Evolutionary conservation across 140 eudicot genomes (phyloP), one percentile per base, ranked within the genome.

Genomic region (Bidens hawaiensis): DNA sequence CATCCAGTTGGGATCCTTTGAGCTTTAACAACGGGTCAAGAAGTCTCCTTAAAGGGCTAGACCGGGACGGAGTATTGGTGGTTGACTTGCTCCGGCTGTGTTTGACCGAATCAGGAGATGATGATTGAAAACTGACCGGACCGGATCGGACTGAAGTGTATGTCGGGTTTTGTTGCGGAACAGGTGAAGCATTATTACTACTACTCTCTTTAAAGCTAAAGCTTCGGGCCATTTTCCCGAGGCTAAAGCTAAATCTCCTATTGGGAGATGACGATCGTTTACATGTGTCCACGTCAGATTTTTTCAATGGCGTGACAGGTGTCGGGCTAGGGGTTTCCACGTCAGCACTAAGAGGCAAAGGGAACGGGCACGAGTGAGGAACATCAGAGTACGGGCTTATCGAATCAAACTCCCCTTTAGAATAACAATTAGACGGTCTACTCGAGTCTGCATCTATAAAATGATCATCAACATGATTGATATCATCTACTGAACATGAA

Each of bases 31-130:
- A 53, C n/a, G 99, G 96, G 70, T 85, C 93, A 2, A 93, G 81
- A 34, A 93, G 75, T 68, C 96, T 81, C 80, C 95, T 82, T 23
- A 93, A 83, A 19, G 96, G 99, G 75, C 94, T 88, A 60, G 95
- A 71, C 67, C 87, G 81, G 14, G 84, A 73, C 57, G 75, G 63
- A 59, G 28, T 60, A 36, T 55, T 63, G 53, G 73, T 28, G 48
- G 65, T 54, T 53, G 71, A 70, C 57, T 71, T 81, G 26, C 78
- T 72, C 57, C 63, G 63, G 31, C 55, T 73, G 34, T 34, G 15
- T 49, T 73, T 70, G 23, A 60, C 81, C 25, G 34, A 69, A 75
- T 68, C 62, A 50, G 71, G 45, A 60, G 83, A 78, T 64, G 83
- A 76, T 64, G 60, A 26, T 33, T 68, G 69, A 25, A 75, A 65